These are phyloP conservation scores for Atkinsonella hypoxylon DNA, from an alignment of 2,329 filamentous ascomycete genomes.

Conservation along the genomic window DNA sequence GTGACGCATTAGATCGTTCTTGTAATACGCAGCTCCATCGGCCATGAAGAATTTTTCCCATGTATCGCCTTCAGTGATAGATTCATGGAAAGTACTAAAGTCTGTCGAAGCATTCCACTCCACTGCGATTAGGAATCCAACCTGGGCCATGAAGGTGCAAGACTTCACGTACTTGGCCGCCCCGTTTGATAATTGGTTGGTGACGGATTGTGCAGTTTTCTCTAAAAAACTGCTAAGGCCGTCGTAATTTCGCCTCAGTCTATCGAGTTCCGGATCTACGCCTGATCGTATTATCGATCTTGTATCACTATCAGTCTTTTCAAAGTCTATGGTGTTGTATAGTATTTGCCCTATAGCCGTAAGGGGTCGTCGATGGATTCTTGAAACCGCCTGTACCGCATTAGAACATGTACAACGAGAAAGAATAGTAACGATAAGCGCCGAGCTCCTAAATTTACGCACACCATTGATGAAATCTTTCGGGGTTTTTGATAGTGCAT, in stretches of 20 bases:
- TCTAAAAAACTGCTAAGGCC: slow-evolving; percentile 65
- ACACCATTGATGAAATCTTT: not conserved
- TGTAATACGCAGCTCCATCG: slow-evolving; percentile 67
- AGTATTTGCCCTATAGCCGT: slow-evolving; percentile 59
- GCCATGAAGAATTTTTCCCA: slow-evolving; percentile 76
- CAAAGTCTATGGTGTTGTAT: slow-evolving; percentile 66
- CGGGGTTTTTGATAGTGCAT: slow-evolving; percentile 7
- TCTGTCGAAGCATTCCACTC: slow-evolving; percentile 39
- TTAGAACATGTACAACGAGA: not conserved
- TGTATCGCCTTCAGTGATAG: slow-evolving; percentile 36
- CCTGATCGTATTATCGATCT: slow-evolving; percentile 63
- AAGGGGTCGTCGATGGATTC: slow-evolving; percentile 46
- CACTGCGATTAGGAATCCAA: slow-evolving; percentile 79
- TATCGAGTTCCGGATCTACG: slow-evolving; percentile 63
- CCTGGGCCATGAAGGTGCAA: slow-evolving; percentile 82
- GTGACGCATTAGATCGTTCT: slow-evolving; percentile 68
- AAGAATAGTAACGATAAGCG: not conserved
- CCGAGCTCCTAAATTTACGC: not conserved
- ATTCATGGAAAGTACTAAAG: slow-evolving; percentile 50
- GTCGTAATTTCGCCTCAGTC: slow-evolving; percentile 64
- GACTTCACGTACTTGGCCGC: slow-evolving; percentile 45
- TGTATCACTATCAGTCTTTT: slow-evolving; percentile 57
- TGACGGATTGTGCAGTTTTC: slow-evolving; percentile 52
- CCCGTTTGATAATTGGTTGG: slow-evolving; percentile 48
- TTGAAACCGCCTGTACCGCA: slow-evolving; percentile 24